Evolutionary conservation across 306 rosid genomes (phyloP).

Genomic region (Sicyos baderoa): DNA sequence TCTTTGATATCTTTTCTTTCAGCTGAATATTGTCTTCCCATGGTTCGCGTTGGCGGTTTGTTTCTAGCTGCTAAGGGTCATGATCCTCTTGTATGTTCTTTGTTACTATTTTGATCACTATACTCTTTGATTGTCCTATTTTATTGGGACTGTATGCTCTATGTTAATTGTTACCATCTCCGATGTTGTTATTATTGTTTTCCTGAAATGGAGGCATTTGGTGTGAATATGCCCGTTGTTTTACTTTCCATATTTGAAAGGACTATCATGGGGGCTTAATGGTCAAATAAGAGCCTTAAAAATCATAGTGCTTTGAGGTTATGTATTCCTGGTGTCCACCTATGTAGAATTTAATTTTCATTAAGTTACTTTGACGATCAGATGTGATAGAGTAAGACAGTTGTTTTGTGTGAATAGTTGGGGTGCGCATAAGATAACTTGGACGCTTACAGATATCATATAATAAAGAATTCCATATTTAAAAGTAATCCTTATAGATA

Average conservation of each 20-base stretch:
- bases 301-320: too few species aligned
- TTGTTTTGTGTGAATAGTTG: too few species aligned
- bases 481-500: neutral
- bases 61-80: conserved; percentile 88
- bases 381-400: too few species aligned
- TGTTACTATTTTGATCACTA: neutral
- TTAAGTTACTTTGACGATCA: too few species aligned
- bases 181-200: neutral
- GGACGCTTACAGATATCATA: too few species aligned
- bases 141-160: neutral
- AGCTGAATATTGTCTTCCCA: conserved; percentile 90
- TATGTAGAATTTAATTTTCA: too few species aligned
- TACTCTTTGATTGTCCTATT: neutral
- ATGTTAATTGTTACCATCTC: neutral
- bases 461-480: neutral
- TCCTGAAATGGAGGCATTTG: neutral
- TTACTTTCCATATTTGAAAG: neutral
- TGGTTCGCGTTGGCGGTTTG: conserved; percentile 83
- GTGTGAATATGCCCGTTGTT: neutral
- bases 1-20: conserved; percentile 31
- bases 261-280: too few species aligned
- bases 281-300: too few species aligned
- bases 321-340: too few species aligned
- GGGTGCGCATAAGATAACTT: too few species aligned
- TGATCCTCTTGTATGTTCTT: conserved; percentile 58